phyloP scores from a whole-genome alignment of 345 rosid genomes.

The Eucalyptus melliodora region DNA sequence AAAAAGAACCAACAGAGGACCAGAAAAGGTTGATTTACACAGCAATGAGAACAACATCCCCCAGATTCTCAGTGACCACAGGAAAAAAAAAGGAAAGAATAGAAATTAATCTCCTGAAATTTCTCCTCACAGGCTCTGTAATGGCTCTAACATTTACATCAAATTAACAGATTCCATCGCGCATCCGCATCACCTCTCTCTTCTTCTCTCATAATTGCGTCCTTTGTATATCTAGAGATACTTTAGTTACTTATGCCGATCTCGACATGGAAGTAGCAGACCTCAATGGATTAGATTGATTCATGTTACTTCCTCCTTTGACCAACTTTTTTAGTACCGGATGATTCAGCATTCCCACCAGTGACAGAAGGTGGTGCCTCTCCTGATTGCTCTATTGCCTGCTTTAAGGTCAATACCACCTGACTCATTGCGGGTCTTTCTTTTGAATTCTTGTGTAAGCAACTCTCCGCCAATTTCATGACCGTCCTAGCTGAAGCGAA shows the following conservation, averaged over 20 bases:
- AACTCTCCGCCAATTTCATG: conserved; percentile 63
- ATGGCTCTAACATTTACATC: neutral
- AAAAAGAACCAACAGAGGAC: neutral
- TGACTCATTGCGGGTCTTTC: conserved; percentile 63
- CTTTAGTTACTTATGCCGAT: neutral
- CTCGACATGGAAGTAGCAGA: neutral
- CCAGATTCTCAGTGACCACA: neutral
- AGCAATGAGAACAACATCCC: neutral
- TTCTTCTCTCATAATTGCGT: neutral
- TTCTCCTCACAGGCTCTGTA: neutral
- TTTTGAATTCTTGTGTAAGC: conserved; percentile 60
- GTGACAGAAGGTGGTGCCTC: neutral
- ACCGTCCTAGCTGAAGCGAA: conserved; percentile 30
- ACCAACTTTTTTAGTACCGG: neutral
- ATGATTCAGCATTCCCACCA: neutral
- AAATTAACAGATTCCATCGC: neutral
- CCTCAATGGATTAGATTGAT: neutral
- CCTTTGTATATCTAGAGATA: neutral
- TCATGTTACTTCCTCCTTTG: neutral
- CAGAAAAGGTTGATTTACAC: neutral
- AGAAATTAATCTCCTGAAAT: neutral
- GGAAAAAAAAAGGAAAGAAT: neutral
- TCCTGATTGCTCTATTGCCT: conserved; percentile 41
- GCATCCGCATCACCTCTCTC: neutral
- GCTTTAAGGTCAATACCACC: conserved; percentile 38